Evolutionary conservation across 2,329 filamentous ascomycete species (phyloP).

Genomic region (Ceratocystis albifundus): DNA sequence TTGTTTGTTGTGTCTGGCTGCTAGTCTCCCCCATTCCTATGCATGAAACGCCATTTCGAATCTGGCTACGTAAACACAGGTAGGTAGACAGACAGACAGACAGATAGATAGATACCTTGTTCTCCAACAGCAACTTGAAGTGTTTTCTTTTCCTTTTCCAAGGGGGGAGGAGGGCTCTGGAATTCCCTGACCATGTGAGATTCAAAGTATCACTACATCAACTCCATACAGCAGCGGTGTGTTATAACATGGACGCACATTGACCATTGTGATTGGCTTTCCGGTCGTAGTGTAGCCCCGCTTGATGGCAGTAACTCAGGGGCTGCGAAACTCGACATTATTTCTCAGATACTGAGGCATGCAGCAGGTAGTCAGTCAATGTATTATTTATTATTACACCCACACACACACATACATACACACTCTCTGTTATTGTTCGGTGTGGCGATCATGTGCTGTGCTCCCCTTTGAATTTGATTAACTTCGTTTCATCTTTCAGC

Average conservation of each 20-base stretch:
- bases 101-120: no score
- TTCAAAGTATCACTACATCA: no score
- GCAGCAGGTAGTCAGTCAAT: background rate
- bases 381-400: background rate
- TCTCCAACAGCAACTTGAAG: no score
- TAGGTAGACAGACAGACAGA: no score
- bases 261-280: background rate
- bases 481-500: constrained; percentile 7
- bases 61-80: background rate
- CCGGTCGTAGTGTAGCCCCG: background rate
- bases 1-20: background rate
- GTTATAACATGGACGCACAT: background rate
- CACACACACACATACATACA: background rate
- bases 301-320: background rate
- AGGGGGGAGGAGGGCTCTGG: no score
- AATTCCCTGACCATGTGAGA: background rate
- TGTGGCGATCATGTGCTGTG: background rate
- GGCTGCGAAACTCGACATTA: background rate
- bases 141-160: no score
- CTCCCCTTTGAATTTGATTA: constrained; percentile 2
- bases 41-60: background rate
- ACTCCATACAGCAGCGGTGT: no score
- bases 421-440: background rate
- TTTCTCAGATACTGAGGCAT: background rate
- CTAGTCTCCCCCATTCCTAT: background rate